A percentile compares a stretch with the other conserved stretches of the same genome.
Evolutionary conservation across 306 rosid species (phyloP).

Genomic region (barrel medic (Medicago truncatula)): DNA sequence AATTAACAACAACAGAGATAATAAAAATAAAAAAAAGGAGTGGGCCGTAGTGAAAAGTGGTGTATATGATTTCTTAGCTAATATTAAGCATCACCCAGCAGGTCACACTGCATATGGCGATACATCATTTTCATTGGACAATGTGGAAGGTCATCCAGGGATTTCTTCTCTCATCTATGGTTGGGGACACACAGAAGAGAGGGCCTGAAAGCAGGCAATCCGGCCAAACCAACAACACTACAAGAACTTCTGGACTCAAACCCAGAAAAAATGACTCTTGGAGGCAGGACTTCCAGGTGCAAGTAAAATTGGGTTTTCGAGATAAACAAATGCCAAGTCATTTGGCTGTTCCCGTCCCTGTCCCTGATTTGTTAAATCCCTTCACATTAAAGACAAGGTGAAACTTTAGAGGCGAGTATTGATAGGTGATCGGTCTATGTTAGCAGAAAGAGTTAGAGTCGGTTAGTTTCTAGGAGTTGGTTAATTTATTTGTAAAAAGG

Average conservation of each 20-base stretch:
- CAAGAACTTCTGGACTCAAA: not conserved
- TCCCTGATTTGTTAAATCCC: constrained; percentile 11
- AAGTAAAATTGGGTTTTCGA: constrained; percentile 1
- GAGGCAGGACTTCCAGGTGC: not conserved
- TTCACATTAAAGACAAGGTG: not conserved
- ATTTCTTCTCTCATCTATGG: not conserved
- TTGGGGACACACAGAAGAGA: not conserved
- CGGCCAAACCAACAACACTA: not conserved
- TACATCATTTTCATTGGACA: not conserved
- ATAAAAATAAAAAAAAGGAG: not conserved
- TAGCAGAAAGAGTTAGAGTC: not conserved
- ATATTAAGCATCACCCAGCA: not conserved
- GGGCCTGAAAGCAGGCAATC: not conserved
- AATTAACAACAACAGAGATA: not conserved
- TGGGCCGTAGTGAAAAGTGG: not conserved
- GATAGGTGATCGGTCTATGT: constrained; percentile 1
- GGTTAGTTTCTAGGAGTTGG: not conserved
- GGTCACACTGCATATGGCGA: not conserved
- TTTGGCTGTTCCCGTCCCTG: not conserved
- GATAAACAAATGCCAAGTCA: constrained; percentile 4
- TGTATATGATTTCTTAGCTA: not conserved
- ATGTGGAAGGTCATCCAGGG: not conserved
- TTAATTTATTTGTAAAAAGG: constrained; percentile 1
- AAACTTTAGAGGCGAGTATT: constrained; percentile 8
- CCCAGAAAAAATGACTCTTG: constrained; percentile 1